phyloP scores from a whole-genome alignment of 768 basidiomycete species.

The Xerocomus brunneocitrinus region DNA sequence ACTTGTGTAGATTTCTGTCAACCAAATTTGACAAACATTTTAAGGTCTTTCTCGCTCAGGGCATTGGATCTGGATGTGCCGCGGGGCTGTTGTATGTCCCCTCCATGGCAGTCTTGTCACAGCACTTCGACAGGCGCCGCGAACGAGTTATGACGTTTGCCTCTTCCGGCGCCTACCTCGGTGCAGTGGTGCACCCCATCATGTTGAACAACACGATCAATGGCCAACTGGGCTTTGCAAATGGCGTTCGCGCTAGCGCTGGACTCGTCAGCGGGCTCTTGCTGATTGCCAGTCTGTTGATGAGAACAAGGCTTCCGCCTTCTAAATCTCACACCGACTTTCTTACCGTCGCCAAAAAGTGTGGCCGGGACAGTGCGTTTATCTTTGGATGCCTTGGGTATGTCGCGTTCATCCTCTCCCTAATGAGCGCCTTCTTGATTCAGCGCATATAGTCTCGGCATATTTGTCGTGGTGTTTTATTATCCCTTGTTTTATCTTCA shows the following conservation, averaged over 20 bases:
- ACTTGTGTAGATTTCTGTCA: no score
- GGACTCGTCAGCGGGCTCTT: conserved; percentile 37
- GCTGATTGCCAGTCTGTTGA: conserved; percentile 37
- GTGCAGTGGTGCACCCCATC: conserved; percentile 58
- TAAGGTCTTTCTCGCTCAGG: conserved; percentile 51
- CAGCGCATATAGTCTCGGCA: conserved; percentile 13
- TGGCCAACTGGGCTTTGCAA: conserved; percentile 43
- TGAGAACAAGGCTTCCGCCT: conserved; percentile 38
- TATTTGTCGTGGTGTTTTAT: conserved; percentile 42
- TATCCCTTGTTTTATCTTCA: conserved; percentile 61
- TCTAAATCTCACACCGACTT: conserved; percentile 25
- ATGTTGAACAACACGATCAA: conserved; percentile 50
- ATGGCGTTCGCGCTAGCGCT: conserved; percentile 40
- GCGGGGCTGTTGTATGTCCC: conserved; percentile 47
- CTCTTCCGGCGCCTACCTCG: conserved; percentile 53
- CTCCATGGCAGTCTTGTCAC: conserved; percentile 44
- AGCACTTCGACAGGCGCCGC: conserved; percentile 47
- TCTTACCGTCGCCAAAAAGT: conserved; percentile 19
- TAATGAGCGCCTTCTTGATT: neutral
- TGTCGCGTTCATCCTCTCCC: neutral
- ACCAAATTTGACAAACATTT: neutral
- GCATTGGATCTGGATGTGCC: conserved; percentile 46
- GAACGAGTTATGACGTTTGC: conserved; percentile 52
- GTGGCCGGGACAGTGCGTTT: conserved; percentile 22
- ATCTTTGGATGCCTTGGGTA: conserved; percentile 28